Evolutionary conservation across 2,329 filamentous ascomycete species (phyloP).

Genomic region (Pseudocercospora vitis): DNA sequence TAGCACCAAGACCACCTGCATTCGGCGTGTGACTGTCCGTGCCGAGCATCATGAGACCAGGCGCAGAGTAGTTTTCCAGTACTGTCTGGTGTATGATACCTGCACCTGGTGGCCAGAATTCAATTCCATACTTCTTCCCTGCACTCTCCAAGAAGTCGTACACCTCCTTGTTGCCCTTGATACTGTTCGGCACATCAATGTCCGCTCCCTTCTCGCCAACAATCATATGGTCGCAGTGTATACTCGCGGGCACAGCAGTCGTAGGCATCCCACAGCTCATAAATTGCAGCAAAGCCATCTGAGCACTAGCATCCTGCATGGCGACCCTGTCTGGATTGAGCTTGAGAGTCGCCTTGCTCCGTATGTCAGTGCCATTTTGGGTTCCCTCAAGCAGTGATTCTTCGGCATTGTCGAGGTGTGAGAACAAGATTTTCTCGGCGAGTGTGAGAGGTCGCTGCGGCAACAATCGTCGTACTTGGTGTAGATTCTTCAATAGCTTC

Average conservation of each 20-base stretch:
- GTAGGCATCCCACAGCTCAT: constrained; percentile 91
- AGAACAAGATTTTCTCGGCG: constrained; percentile 97
- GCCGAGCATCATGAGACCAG: constrained; percentile 96
- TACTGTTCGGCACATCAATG: constrained; percentile 78
- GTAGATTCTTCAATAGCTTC: constrained; percentile 74
- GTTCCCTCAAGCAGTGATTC: constrained; percentile 82
- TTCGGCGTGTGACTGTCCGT: constrained; percentile 98
- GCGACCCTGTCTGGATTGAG: constrained; percentile 96
- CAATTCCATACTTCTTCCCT: constrained; percentile 85
- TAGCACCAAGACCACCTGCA: constrained; percentile 87
- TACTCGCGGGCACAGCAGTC: constrained; percentile 92
- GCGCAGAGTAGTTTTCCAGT: constrained; percentile 95
- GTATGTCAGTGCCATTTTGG: constrained; percentile 77
- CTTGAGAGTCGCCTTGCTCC: constrained; percentile 88
- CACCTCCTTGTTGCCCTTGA: constrained; percentile 91
- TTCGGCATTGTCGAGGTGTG: constrained; percentile 85
- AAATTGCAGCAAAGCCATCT: constrained; percentile 98
- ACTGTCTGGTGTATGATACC: constrained; percentile 98
- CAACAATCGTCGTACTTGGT: constrained; percentile 72
- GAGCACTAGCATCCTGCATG: constrained; percentile 98
- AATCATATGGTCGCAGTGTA: constrained; percentile 99
- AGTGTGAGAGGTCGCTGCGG: constrained; percentile 68
- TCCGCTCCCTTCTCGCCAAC: constrained; percentile 90
- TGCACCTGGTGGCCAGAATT: constrained; percentile 92
- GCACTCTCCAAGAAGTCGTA: constrained; percentile 97